phyloP scores from a whole-genome alignment of 225 moss, liverwort and hornwort species.

The Thuidium tamariscinum region DNA sequence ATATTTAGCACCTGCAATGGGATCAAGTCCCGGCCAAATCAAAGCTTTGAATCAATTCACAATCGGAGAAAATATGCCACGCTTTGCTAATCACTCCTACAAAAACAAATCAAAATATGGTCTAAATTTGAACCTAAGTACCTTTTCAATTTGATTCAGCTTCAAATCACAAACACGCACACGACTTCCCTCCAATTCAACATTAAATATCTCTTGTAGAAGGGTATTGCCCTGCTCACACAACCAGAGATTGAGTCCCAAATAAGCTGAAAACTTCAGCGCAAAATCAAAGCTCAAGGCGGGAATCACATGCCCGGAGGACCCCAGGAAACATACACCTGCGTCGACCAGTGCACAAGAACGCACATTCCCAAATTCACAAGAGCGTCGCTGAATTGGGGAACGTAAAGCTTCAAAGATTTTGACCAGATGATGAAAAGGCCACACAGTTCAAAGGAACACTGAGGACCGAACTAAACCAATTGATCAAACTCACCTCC shows the following conservation, averaged over 20 bases:
- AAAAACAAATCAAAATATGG: not conserved
- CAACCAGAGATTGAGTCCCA: not conserved
- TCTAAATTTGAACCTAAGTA: not conserved
- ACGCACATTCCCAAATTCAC: not conserved
- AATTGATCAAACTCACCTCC: not conserved
- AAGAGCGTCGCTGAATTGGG: not conserved
- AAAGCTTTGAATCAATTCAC: not conserved
- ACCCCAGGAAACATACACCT: not conserved
- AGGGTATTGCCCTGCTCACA: slow-evolving; percentile 21
- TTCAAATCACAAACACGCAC: slow-evolving; percentile 16
- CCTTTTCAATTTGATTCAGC: slow-evolving; percentile 25
- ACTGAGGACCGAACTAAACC: not conserved
- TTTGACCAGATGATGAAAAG: not conserved
- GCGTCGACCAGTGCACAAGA: not conserved
- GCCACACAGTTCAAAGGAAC: not conserved
- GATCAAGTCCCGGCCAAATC: not conserved
- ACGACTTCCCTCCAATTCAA: slow-evolving; percentile 16
- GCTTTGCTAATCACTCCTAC: not conserved
- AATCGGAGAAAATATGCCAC: not conserved
- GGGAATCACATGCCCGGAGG: not conserved
- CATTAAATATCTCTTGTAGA: slow-evolving; percentile 27
- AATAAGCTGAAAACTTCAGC: not conserved
- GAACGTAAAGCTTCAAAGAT: not conserved
- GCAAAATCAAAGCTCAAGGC: not conserved
- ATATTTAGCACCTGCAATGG: not conserved